Conservation (phyloP, 1,284 basidiomycete species). For the Cutaneotrichosporon sp. region DNA sequence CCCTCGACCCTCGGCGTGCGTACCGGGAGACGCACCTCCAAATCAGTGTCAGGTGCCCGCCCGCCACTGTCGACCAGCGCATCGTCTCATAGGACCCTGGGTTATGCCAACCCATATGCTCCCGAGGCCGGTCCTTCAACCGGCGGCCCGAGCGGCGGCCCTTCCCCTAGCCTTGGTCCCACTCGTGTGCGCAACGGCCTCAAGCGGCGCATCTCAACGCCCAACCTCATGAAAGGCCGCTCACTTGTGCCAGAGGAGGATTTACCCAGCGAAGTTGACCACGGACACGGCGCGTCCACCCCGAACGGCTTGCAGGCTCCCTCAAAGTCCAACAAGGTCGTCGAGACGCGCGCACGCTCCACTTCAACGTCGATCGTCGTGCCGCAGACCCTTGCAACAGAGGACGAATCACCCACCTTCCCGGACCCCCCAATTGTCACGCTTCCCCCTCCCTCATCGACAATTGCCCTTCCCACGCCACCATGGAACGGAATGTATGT, state of each 20-base stretch:
- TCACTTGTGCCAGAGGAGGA: slow-evolving; percentile 10
- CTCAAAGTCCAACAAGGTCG: slow-evolving; percentile 12
- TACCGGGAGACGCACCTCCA: slow-evolving; percentile 18
- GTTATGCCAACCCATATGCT: not conserved
- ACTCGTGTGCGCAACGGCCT: slow-evolving; percentile 21
- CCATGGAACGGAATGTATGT: slow-evolving; percentile 19
- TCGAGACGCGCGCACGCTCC: slow-evolving; percentile 35
- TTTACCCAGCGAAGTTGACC: not conserved
- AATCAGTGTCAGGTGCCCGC: slow-evolving; percentile 24
- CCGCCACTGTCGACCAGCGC: slow-evolving; percentile 19
- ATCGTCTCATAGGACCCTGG: slow-evolving; percentile 12
- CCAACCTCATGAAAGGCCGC: slow-evolving; percentile 21
- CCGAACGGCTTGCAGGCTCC: not conserved
- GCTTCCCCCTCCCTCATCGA: slow-evolving; percentile 6
- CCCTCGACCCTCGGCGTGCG: slow-evolving; percentile 4
- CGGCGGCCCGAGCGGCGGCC: slow-evolving; percentile 4
- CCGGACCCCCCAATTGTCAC: slow-evolving; percentile 10
- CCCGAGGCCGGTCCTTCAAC: slow-evolving; percentile 1
- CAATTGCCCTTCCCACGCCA: slow-evolving; percentile 9
- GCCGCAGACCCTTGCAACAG: slow-evolving; percentile 20
- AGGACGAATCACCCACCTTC: slow-evolving; percentile 11
- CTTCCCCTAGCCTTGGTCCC: slow-evolving; percentile 2
- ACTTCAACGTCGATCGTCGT: slow-evolving; percentile 43
- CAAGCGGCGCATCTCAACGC: slow-evolving; percentile 40
- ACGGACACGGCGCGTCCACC: not conserved